Percentiles rank a stretch among this genome's conserved stretches.
Conservation (phyloP, 257 asterid species). For the Handroanthus guayacan region DNA sequence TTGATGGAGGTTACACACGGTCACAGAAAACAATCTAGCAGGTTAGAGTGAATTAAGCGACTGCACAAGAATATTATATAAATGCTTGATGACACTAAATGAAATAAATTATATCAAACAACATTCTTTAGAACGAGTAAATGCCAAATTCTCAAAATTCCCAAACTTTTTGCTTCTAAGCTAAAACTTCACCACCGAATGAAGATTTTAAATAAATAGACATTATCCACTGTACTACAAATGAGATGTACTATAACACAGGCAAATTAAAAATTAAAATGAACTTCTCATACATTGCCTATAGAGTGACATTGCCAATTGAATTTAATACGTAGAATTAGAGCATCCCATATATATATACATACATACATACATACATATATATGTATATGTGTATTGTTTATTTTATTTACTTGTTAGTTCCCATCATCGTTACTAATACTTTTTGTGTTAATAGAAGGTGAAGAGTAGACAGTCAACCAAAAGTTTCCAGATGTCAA, state of each 20-base stretch:
- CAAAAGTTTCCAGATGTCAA: conserved; percentile 18
- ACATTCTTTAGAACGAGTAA: conserved; percentile 1
- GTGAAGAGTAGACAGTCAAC: conserved; percentile 32
- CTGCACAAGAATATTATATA: background rate
- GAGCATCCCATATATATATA: background rate
- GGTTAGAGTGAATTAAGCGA: background rate
- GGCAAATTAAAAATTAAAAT: background rate
- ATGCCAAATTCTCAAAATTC: conserved; percentile 3
- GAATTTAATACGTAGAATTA: conserved; percentile 9
- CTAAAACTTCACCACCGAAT: conserved; percentile 1
- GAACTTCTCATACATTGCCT: background rate
- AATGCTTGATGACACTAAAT: conserved; percentile 1
- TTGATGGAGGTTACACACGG: background rate
- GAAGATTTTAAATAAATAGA: background rate
- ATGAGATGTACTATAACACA: conserved; percentile 5
- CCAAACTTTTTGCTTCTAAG: background rate
- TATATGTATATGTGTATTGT: background rate
- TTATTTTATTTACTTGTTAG: background rate
- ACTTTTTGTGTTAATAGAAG: conserved; percentile 15
- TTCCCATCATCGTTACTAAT: background rate
- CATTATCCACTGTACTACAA: conserved; percentile 3
- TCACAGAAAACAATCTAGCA: background rate
- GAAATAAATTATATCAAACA: background rate
- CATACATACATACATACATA: too few species aligned
- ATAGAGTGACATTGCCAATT: conserved; percentile 11